Base-by-base conservation (phyloP, 192 early-diverging fungal species). In the Backusella mclennaniae region DNA sequence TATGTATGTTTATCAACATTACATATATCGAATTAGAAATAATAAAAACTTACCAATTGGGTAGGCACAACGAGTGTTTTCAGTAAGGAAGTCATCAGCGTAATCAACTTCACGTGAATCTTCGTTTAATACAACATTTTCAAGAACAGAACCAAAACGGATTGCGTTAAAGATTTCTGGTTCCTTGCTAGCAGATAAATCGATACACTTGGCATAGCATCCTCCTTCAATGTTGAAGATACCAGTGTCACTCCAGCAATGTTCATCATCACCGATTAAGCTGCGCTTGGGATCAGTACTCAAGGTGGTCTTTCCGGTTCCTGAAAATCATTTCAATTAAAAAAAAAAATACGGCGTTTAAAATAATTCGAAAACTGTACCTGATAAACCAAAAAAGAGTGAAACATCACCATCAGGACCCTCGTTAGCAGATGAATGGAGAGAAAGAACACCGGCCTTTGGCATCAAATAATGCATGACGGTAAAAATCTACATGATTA, bases 381-480 rank as follows among this genome's bases (percentile, higher is more conserved):
- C 97, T 35, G 95, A 97, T 19, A 98, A 89, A 74, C 97, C 97
- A 84, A 99, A 99, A 93, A 99, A 99, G 72, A 99, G 83, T n/a
- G 97, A 95, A 33, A 97, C 95, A 83, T 98, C 96, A 68, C 94
- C 95, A 59, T 86, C 77, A 35, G 91, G 84, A 56, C 95, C 95
- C 80, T 96, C 95, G 79, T 99, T 99, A 77, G 96, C 96, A 70
- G 94, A 96, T 7, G 96, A 96, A 84, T 96, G 94, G 52, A 96
- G 87, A 14, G 95, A 96, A 15, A 96, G 84, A 42, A 96, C 95
- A 41, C 92, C 93, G n/a, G 88, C 86, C 89, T 96, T 97, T 81
- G 97, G 97, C 96, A 98, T 98, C 77, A 95, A 86, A 90, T 99
- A 98, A 87, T 99, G 96, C 97, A 99, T 98, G 66, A 99, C 95